These are phyloP conservation scores for Chaetomium sp. DNA, from an alignment of 2,329 filamentous ascomycete genomes.

Conservation along the genomic window DNA sequence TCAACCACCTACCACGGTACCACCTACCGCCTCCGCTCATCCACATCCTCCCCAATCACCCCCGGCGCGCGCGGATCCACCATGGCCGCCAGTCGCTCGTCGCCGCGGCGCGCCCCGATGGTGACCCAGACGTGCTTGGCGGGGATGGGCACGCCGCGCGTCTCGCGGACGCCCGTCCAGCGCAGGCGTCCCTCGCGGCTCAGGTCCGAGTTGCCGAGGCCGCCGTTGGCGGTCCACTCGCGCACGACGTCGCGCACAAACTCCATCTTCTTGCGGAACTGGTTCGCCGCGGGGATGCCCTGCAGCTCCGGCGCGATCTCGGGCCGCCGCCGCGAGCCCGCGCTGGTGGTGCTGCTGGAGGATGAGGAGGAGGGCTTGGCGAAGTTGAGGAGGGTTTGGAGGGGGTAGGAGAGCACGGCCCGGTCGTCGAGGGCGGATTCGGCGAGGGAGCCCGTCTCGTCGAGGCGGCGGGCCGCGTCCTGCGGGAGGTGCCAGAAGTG, in stretches of 20 bases:
- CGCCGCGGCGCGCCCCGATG: conserved; percentile 64
- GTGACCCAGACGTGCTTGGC: conserved; percentile 70
- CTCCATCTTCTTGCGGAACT: conserved; percentile 71
- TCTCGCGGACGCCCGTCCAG: conserved; percentile 63
- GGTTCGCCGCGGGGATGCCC: conserved; percentile 69
- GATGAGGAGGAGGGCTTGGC: conserved; percentile 41
- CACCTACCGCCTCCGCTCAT: conserved; percentile 40
- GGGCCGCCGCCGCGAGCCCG: conserved; percentile 52
- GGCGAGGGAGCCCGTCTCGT: conserved; percentile 65
- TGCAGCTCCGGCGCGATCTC: conserved; percentile 63
- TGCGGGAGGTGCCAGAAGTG: conserved; percentile 76
- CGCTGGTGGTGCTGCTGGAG: background rate
- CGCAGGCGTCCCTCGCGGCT: conserved; percentile 55
- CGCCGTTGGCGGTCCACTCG: conserved; percentile 71
- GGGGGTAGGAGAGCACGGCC: conserved; percentile 69
- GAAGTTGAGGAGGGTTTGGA: conserved; percentile 75
- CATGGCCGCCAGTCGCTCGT: conserved; percentile 56
- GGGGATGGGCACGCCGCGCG: conserved; percentile 52
- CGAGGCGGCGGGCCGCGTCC: conserved; percentile 68
- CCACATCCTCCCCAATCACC: conserved; percentile 58
- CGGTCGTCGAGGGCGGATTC: conserved; percentile 71
- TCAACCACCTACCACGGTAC: too few species aligned
- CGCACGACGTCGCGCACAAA: conserved; percentile 69
- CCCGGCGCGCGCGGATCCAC: conserved; percentile 58
- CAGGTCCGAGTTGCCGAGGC: conserved; percentile 68